phyloP scores from a whole-genome alignment of 2,329 filamentous ascomycete species.

The Teratosphaeria destructans region DNA sequence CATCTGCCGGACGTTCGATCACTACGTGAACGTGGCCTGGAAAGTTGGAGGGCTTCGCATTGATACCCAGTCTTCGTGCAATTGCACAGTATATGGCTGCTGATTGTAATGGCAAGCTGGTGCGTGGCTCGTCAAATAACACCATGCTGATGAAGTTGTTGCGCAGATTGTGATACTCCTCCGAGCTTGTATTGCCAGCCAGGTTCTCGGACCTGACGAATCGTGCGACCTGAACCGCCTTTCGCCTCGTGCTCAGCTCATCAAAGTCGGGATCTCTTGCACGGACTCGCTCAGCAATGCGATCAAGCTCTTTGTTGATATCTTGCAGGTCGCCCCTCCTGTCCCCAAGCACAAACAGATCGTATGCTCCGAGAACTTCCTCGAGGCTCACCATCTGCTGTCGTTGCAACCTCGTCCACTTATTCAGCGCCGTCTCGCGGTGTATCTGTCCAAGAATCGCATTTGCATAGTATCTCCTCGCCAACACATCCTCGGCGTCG shows the following conservation, averaged over 20 bases:
- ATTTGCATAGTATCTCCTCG: constrained; percentile 66
- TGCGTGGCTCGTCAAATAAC: constrained; percentile 59
- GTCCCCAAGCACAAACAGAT: constrained; percentile 75
- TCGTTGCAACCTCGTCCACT: constrained; percentile 56
- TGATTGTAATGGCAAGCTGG: constrained; percentile 77
- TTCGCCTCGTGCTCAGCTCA: constrained; percentile 50
- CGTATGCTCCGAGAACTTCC: constrained; percentile 68
- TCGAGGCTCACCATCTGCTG: constrained; percentile 52
- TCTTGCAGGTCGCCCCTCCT: constrained; percentile 63
- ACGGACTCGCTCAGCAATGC: constrained; percentile 49
- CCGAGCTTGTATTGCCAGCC: constrained; percentile 49
- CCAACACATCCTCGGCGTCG: constrained; percentile 61
- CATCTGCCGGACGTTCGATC: constrained; percentile 47
- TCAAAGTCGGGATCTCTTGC: constrained; percentile 43
- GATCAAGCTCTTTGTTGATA: constrained; percentile 50
- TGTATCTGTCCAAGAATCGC: constrained; percentile 70
- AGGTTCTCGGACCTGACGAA: constrained; percentile 62
- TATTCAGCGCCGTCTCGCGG: constrained; percentile 63
- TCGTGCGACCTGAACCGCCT: constrained; percentile 55
- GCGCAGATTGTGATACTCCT: constrained; percentile 66
- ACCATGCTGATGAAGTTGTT: constrained; percentile 85
- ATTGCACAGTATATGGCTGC: constrained; percentile 77
- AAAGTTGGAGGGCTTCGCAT: constrained; percentile 69
- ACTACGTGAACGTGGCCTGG: constrained; percentile 79
- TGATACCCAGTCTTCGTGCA: constrained; percentile 61